Base-by-base conservation (phyloP, 108 stramenopile species). In the Skeletonema menzelii region DNA sequence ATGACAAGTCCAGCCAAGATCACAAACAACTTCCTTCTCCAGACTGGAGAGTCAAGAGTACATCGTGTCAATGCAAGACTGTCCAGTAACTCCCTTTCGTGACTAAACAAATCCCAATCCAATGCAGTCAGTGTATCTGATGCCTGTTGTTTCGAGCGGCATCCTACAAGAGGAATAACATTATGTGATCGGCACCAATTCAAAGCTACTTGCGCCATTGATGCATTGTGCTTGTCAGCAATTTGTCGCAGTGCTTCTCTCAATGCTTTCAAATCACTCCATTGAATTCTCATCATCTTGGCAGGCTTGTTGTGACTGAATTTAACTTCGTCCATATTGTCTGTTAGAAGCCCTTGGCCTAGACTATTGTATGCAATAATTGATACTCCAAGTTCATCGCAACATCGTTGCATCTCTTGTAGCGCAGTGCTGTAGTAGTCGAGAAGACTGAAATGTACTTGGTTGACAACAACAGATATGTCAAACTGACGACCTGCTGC, bases 161-260 rank as follows among this genome's bases (percentile, higher is more conserved):
- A 88, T 49, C 92, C 92, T 8, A 88, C 85, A 30, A 93, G 67
- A 13, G 92, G 92, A 12, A 93, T 76, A 0, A 82, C 82, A 2
- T 72, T 69, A 15, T 93, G 77, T 17, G 80, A 75, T 56, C 85
- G 70, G 26, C 85, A 82, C 92, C 92, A 93, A 46, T 89, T 91
- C 56, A 93, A 56, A 7, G 89, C 88, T 3, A 93, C 87, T 67
- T 91, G 92, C 12, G 89, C 92, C 88, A 91, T 89, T 24, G 82
- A 68, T 24, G 58, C 84, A 71, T 56, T 80, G 31, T 74, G 77
- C 3, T 34, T 62, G 35, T 84, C 53, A 10, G 81, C 78, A 30
- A 89, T 78, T 22, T 37, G 42, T 20, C 78, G 49, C 28, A 93
- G 28, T 24, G 72, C 63, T 47, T 40, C 19, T 27, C 92, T 77